A percentile compares a stretch with the other conserved stretches of the same genome.
phyloP scores from a whole-genome alignment of 495 filamentous ascomycete genomes.

The Aspergillus saccharolyticus region DNA sequence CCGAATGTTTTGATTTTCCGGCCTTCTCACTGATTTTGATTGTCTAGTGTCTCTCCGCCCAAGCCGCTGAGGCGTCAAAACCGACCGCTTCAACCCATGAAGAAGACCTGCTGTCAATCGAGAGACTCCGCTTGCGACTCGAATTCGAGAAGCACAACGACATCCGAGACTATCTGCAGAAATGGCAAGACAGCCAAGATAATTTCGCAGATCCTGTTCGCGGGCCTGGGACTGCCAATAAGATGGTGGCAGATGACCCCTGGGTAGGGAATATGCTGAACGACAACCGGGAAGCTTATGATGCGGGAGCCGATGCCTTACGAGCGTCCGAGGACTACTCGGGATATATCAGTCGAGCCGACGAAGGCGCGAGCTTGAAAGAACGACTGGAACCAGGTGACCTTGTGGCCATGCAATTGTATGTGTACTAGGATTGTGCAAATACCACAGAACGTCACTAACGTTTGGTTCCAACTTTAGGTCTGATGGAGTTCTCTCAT shows the following conservation, averaged over 20 bases:
- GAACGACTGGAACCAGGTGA: conserved; percentile 62
- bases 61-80: conserved; percentile 7
- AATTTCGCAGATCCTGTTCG: conserved; percentile 34
- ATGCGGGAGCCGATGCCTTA: conserved; percentile 23
- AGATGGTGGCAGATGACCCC: conserved; percentile 2
- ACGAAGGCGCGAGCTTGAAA: conserved; percentile 31
- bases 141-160: conserved; percentile 35
- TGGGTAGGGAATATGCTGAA: conserved; percentile 38
- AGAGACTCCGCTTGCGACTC: conserved; percentile 26
- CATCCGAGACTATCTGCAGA: conserved; percentile 48
- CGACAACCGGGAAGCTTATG: conserved; percentile 35
- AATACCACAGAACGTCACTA: neutral
- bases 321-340: conserved; percentile 28
- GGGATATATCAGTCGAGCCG: conserved; percentile 29
- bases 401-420: conserved; percentile 59
- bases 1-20: no score
- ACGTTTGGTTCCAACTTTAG: conserved; percentile 13
- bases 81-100: neutral
- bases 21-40: no score
- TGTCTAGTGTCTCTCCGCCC: conserved; percentile 2
- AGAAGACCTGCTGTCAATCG: conserved; percentile 18
- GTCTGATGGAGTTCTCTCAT: conserved; percentile 38
- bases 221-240: conserved; percentile 18
- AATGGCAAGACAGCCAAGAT: conserved; percentile 45
- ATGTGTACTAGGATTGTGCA: conserved; percentile 13